phyloP scores from a whole-genome alignment of 2,329 filamentous ascomycete genomes.

The Trichoderma oligosporum region DNA sequence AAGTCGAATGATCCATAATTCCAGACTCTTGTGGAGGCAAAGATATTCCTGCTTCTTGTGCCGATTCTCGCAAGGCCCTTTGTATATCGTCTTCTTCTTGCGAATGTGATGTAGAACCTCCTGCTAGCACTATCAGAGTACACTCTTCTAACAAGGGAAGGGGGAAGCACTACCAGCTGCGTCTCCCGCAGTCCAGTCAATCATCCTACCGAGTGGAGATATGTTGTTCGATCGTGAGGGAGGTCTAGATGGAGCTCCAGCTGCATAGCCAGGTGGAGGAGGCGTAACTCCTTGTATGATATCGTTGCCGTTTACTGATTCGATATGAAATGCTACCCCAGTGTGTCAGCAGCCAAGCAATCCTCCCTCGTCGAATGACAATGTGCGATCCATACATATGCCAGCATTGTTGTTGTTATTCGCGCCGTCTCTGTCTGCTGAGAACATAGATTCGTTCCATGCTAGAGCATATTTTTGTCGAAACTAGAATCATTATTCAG shows the following conservation, averaged over 20 bases:
- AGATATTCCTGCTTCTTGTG: conserved; percentile 47
- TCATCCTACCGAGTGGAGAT: conserved; percentile 53
- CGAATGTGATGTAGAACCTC: conserved; percentile 34
- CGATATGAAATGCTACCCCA: conserved; percentile 52
- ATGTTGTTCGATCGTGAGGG: conserved; percentile 56
- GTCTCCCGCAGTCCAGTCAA: conserved; percentile 45
- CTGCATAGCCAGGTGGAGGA: conserved; percentile 39
- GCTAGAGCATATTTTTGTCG: conserved; percentile 42
- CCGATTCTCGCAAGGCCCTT: conserved; percentile 54
- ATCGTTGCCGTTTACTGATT: conserved; percentile 45
- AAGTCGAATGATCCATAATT: conserved; percentile 39
- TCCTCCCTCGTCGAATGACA: neutral
- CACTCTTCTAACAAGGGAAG: conserved; percentile 4
- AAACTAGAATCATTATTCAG: conserved; percentile 35
- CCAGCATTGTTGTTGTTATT: conserved; percentile 41
- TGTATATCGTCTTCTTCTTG: conserved; percentile 55
- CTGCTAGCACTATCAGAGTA: conserved; percentile 32
- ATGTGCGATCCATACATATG: conserved; percentile 39
- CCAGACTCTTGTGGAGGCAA: conserved; percentile 48
- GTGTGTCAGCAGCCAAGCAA: conserved; percentile 23
- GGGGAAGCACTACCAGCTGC: conserved; percentile 38
- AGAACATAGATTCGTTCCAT: conserved; percentile 56
- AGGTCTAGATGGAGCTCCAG: conserved; percentile 55
- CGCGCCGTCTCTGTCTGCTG: conserved; percentile 50
- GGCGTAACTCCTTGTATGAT: conserved; percentile 44